These are phyloP conservation scores for Trametes meyenii DNA, from an alignment of 768 basidiomycete species.

Conservation along the genomic window DNA sequence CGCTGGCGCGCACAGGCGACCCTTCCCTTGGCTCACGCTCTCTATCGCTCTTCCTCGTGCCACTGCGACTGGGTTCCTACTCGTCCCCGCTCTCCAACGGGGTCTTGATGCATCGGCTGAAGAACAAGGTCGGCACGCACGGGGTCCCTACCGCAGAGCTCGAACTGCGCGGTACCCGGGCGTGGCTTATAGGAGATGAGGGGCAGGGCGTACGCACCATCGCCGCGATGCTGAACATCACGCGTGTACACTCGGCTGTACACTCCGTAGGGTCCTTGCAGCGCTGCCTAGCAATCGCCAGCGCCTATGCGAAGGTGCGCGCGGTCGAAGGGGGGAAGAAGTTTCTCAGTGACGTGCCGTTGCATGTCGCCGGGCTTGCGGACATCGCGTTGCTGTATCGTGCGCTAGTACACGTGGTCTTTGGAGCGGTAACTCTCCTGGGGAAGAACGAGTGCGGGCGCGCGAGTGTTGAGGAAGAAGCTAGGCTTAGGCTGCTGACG, in stretches of 20 bases:
- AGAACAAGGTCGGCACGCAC: conserved; percentile 77
- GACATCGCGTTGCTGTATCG: conserved; percentile 63
- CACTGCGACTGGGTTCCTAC: conserved; percentile 47
- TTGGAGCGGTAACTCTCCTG: conserved; percentile 58
- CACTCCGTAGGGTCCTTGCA: conserved; percentile 56
- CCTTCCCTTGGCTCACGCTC: conserved; percentile 55
- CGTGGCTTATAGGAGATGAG: conserved; percentile 58
- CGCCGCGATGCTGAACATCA: conserved; percentile 72
- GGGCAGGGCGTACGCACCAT: conserved; percentile 69
- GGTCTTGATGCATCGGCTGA: conserved; percentile 70
- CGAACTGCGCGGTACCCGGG: conserved; percentile 56
- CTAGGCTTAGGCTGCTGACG: conserved; percentile 61
- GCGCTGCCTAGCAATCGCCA: conserved; percentile 64
- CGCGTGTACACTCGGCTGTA: conserved; percentile 66
- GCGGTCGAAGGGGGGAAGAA: conserved; percentile 50
- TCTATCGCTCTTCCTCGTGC: conserved; percentile 74
- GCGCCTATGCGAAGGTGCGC: conserved; percentile 62
- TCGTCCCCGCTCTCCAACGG: conserved; percentile 59
- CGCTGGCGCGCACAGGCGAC: conserved; percentile 69
- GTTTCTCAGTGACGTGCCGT: conserved; percentile 53
- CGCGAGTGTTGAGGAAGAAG: conserved; percentile 51
- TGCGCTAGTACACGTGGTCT: conserved; percentile 61
- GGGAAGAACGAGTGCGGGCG: conserved; percentile 61
- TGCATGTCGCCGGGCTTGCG: conserved; percentile 67
- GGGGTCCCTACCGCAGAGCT: conserved; percentile 78